Conservation (phyloP, 345 rosid species). For the Nasturtium officinale region DNA sequence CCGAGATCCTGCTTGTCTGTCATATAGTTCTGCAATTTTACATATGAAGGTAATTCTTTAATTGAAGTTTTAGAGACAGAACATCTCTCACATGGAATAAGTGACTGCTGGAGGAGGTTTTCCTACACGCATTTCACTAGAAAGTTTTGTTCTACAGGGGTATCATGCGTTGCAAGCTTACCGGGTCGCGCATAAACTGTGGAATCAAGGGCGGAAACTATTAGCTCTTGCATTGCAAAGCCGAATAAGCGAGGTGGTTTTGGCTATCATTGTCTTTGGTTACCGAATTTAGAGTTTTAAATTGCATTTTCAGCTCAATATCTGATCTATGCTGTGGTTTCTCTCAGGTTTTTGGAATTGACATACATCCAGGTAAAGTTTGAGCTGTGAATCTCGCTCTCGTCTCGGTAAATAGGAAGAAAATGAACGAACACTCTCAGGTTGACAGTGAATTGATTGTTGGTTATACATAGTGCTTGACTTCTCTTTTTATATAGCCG, state of each 20-base stretch:
- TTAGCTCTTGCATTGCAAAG: slow-evolving; percentile 87
- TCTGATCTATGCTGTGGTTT: slow-evolving; percentile 28
- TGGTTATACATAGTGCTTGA: no score
- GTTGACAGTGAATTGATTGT: no score
- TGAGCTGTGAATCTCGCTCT: neutral
- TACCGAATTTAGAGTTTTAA: neutral
- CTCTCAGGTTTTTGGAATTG: slow-evolving; percentile 85
- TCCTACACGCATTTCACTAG: neutral
- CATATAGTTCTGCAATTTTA: slow-evolving; percentile 75
- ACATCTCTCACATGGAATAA: neutral
- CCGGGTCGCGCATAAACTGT: slow-evolving; percentile 80
- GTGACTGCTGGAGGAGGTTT: slow-evolving; percentile 15
- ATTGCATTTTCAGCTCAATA: slow-evolving; percentile 13
- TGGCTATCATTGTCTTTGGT: neutral
- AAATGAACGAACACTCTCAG: neutral
- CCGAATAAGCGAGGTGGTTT: slow-evolving; percentile 78
- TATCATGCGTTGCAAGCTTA: slow-evolving; percentile 82
- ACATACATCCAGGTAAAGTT: slow-evolving; percentile 87
- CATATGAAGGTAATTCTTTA: slow-evolving; percentile 62
- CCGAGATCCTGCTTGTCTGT: slow-evolving; percentile 84
- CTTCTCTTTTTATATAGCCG: slow-evolving; percentile 55
- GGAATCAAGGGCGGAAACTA: slow-evolving; percentile 84
- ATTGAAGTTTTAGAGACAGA: neutral
- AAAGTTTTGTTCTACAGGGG: slow-evolving; percentile 52
- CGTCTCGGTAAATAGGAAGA: neutral